Conservation (phyloP, 2,329 filamentous ascomycete genomes). For the Stagonosporopsis vannaccii region DNA sequence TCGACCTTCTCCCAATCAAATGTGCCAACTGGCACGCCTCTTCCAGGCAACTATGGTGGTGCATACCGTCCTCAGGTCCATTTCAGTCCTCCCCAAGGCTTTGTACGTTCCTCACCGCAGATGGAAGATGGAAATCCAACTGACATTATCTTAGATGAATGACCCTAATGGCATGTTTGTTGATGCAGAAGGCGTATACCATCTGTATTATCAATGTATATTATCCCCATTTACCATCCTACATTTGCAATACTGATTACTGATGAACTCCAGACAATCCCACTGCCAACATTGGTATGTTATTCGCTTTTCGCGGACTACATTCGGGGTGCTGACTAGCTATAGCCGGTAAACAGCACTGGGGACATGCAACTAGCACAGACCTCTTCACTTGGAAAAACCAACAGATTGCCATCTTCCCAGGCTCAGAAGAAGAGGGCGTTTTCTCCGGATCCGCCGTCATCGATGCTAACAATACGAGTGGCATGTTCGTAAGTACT, state of each 20-base stretch:
- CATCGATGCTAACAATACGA: constrained; percentile 69
- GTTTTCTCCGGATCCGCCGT: constrained; percentile 65
- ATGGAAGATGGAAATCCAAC: neutral
- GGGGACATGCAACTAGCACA: constrained; percentile 69
- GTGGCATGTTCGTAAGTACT: constrained; percentile 63
- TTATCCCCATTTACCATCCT: neutral
- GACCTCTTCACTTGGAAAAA: constrained; percentile 72
- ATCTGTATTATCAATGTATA: constrained; percentile 70
- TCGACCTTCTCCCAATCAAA: constrained; percentile 35
- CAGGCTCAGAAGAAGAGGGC: constrained; percentile 61
- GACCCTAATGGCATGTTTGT: constrained; percentile 70
- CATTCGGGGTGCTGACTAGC: neutral
- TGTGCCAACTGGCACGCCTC: constrained; percentile 43
- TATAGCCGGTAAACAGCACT: constrained; percentile 66
- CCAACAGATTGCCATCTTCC: constrained; percentile 68
- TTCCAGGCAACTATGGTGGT: constrained; percentile 52
- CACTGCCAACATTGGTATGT: constrained; percentile 48
- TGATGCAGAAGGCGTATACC: constrained; percentile 65
- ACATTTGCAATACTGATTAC: neutral
- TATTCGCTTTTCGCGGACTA: neutral
- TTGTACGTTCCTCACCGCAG: constrained; percentile 1
- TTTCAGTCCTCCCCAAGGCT: constrained; percentile 60
- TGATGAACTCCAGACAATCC: constrained; percentile 56
- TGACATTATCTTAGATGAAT: constrained; percentile 53
- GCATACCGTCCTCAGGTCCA: constrained; percentile 61